Evolutionary conservation across 1,284 basidiomycete genomes (phyloP).

Genomic region (Tilletia caries): DNA sequence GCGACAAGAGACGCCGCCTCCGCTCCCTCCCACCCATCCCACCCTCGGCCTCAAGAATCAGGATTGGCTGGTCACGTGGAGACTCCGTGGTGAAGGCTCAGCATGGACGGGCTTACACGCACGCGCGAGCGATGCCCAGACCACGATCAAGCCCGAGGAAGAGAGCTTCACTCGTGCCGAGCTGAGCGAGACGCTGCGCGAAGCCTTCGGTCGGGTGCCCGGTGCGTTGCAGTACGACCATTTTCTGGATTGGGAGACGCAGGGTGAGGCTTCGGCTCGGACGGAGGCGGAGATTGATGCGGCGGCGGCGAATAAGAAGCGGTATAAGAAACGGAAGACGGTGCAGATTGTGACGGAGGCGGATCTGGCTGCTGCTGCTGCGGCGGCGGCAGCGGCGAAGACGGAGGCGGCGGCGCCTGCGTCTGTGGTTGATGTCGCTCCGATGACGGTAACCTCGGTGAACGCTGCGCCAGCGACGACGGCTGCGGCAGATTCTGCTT

Average conservation of each 20-base stretch:
- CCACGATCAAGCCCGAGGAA: neutral
- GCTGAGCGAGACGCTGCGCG: neutral
- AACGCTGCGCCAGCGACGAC: no score
- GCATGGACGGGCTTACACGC: neutral
- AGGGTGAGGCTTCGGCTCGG: neutral
- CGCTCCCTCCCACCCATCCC: neutral
- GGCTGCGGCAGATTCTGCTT: no score
- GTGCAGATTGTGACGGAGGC: no score
- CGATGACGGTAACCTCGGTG: no score
- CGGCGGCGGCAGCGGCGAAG: neutral
- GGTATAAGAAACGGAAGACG: neutral
- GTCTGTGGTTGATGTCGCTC: no score
- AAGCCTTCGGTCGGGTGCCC: slow-evolving; percentile 1
- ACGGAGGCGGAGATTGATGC: neutral
- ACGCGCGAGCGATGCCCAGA: no score
- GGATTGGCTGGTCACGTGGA: neutral
- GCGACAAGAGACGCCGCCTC: neutral
- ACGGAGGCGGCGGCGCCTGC: neutral
- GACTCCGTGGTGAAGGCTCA: slow-evolving; percentile 3
- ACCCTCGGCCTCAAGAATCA: neutral
- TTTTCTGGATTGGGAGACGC: neutral
- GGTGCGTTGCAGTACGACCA: neutral
- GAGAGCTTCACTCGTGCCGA: neutral
- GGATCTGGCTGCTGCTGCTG: neutral
- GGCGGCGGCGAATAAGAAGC: neutral